Percentiles rank a stretch among this genome's conserved stretches.
Evolutionary conservation across 2,329 filamentous ascomycete species (phyloP).

Genomic region (Aspergillus fructus): DNA sequence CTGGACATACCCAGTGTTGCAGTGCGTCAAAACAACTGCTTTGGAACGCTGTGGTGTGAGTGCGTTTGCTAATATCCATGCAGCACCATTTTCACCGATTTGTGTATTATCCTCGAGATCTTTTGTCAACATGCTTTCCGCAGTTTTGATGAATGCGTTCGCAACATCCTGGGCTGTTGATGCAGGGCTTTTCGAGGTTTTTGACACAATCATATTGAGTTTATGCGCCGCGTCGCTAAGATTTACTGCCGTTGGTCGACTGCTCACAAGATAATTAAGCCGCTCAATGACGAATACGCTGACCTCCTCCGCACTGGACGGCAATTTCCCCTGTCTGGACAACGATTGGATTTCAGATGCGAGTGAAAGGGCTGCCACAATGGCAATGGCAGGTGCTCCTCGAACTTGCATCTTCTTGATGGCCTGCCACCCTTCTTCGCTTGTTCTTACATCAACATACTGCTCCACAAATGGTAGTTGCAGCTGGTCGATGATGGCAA

Average conservation of each 20-base stretch:
- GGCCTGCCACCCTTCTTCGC: slow-evolving; percentile 63
- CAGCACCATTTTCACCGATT: slow-evolving; percentile 79
- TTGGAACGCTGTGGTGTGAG: slow-evolving; percentile 51
- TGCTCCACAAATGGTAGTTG: slow-evolving; percentile 60
- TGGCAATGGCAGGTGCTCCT: slow-evolving; percentile 91
- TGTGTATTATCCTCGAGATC: slow-evolving; percentile 84
- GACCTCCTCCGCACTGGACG: slow-evolving; percentile 60
- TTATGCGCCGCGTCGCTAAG: slow-evolving; percentile 84
- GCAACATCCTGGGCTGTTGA: slow-evolving; percentile 53
- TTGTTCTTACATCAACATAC: slow-evolving; percentile 55
- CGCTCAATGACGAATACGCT: slow-evolving; percentile 68
- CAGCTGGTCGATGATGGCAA: slow-evolving; percentile 64
- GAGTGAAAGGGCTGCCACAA: slow-evolving; percentile 87
- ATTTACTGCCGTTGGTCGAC: slow-evolving; percentile 92
- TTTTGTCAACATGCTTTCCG: slow-evolving; percentile 81
- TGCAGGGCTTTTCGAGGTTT: slow-evolving; percentile 37
- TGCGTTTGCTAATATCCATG: slow-evolving; percentile 71
- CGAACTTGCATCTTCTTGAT: slow-evolving; percentile 66
- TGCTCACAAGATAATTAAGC: slow-evolving; percentile 82
- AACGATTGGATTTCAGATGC: slow-evolving; percentile 73
- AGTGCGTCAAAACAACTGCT: slow-evolving; percentile 90
- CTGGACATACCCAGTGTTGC: slow-evolving; percentile 78
- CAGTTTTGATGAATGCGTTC: slow-evolving; percentile 70
- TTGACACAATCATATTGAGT: slow-evolving; percentile 65
- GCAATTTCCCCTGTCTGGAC: slow-evolving; percentile 36